These are phyloP conservation scores for Ganoderma meredithae DNA, from an alignment of 1,284 basidiomycete genomes.

Conservation along the genomic window DNA sequence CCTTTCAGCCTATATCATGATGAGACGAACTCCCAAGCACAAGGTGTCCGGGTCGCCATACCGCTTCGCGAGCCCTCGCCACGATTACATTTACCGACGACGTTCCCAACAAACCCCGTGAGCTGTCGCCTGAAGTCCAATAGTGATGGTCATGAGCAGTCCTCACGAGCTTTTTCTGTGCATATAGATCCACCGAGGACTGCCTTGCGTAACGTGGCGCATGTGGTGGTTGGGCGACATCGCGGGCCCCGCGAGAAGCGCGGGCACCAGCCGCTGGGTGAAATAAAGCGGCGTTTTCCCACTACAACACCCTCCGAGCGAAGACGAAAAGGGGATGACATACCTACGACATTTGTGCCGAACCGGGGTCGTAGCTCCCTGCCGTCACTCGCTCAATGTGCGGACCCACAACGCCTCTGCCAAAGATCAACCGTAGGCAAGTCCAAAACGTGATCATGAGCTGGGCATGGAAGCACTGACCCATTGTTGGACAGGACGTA, in stretches of 20 bases:
- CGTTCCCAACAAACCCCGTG: no score
- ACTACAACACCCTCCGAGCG: not conserved
- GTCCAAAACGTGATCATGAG: slow-evolving; percentile 37
- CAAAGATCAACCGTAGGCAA: slow-evolving; percentile 27
- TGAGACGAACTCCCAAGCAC: slow-evolving; percentile 14
- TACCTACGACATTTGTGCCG: not conserved
- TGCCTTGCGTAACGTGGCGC: slow-evolving; percentile 47
- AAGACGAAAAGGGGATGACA: not conserved
- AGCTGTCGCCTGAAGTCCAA: no score
- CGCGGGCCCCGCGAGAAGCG: slow-evolving; percentile 43
- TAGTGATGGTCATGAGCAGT: no score
- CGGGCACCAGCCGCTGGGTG: slow-evolving; percentile 48
- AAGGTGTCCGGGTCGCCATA: slow-evolving; percentile 44
- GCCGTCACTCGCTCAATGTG: slow-evolving; percentile 35
- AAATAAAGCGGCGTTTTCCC: slow-evolving; percentile 43
- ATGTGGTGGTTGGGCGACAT: slow-evolving; percentile 43
- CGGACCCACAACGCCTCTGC: slow-evolving; percentile 43
- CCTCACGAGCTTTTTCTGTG: slow-evolving; percentile 47
- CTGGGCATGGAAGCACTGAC: slow-evolving; percentile 38
- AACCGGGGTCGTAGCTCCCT: no score
- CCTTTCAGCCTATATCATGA: no score
- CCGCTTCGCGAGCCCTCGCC: slow-evolving; percentile 42
- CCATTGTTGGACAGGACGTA: slow-evolving; percentile 62
- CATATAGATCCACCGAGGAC: slow-evolving; percentile 44
- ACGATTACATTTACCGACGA: slow-evolving; percentile 35